Conservation (phyloP, 108 stramenopile species). For the Cylindrotheca closterium region DNA sequence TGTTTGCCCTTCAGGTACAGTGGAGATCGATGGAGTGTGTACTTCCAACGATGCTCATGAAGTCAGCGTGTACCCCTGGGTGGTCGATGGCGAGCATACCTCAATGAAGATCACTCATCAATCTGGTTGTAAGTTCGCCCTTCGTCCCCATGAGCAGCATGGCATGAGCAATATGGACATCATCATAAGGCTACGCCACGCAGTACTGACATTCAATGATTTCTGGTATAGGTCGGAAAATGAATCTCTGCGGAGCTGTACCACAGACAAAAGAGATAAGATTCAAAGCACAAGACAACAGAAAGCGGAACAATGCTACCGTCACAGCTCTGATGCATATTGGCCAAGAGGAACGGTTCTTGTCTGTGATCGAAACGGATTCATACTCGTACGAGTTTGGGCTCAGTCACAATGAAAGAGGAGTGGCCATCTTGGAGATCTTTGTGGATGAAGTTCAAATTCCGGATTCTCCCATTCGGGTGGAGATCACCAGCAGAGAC, state of each 20-base stretch:
- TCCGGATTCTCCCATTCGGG: conserved; percentile 30
- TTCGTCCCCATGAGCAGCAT: no score
- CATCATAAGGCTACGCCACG: no score
- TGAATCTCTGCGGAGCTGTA: neutral
- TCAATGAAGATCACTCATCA: neutral
- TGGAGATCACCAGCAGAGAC: conserved; percentile 7
- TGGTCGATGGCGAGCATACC: neutral
- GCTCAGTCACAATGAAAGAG: conserved; percentile 4
- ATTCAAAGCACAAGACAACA: neutral
- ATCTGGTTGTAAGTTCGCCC: neutral
- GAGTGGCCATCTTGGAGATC: conserved; percentile 25
- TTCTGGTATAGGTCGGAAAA: no score
- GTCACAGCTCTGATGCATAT: neutral
- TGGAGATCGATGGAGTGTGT: conserved; percentile 9
- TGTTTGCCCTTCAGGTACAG: conserved; percentile 10
- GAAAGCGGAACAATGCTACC: neutral
- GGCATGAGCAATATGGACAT: no score
- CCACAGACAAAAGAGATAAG: neutral
- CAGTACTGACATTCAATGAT: no score
- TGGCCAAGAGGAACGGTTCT: neutral
- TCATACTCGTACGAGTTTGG: conserved; percentile 20
- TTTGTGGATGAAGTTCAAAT: conserved; percentile 27
- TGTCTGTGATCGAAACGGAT: neutral
- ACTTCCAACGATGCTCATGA: neutral
- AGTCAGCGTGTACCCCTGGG: neutral